These are phyloP conservation scores for Apiotrichum akiyoshidainum DNA, from an alignment of 1,284 basidiomycete species.

Conservation along the genomic window DNA sequence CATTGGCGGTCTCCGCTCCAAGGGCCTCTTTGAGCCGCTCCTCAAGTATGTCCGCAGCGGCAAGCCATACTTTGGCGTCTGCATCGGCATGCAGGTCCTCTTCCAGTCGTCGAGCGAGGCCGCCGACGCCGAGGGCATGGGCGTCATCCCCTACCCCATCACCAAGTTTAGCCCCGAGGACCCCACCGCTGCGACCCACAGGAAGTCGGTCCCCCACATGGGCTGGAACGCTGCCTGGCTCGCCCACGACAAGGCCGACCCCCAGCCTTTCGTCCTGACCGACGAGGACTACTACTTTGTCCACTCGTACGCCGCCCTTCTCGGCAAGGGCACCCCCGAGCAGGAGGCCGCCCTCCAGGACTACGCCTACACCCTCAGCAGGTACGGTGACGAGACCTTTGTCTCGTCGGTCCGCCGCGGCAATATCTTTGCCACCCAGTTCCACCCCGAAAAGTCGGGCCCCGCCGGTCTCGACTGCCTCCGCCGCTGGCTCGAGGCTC, in stretches of 20 bases:
- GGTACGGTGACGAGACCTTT: slow-evolving; percentile 93
- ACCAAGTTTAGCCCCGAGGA: slow-evolving; percentile 45
- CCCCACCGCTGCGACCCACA: slow-evolving; percentile 19
- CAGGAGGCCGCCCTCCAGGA: slow-evolving; percentile 52
- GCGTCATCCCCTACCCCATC: slow-evolving; percentile 51
- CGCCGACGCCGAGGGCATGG: slow-evolving; percentile 49
- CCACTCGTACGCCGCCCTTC: slow-evolving; percentile 78
- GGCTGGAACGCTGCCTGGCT: slow-evolving; percentile 79
- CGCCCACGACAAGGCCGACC: slow-evolving; percentile 23
- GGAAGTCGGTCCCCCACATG: slow-evolving; percentile 93
- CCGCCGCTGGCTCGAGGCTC: slow-evolving; percentile 72
- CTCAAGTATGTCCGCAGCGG: slow-evolving; percentile 81
- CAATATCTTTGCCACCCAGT: slow-evolving; percentile 92
- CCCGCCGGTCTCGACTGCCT: slow-evolving; percentile 81
- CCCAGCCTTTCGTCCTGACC: slow-evolving; percentile 48
- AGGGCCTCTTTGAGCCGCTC: slow-evolving; percentile 77
- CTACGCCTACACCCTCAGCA: slow-evolving; percentile 83
- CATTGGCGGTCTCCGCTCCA: slow-evolving; percentile 68
- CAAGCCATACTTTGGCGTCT: slow-evolving; percentile 94
- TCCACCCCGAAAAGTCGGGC: slow-evolving; percentile 98
- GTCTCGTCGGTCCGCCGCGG: slow-evolving; percentile 76
- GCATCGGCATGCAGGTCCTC: slow-evolving; percentile 95
- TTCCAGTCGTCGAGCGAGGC: slow-evolving; percentile 79
- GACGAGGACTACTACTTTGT: slow-evolving; percentile 88
- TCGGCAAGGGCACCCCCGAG: slow-evolving; percentile 51